Evolutionary conservation across 495 filamentous ascomycete species (phyloP), one percentile per base, ranked within the genome.

Genomic region (Pyronema omphalodes): DNA sequence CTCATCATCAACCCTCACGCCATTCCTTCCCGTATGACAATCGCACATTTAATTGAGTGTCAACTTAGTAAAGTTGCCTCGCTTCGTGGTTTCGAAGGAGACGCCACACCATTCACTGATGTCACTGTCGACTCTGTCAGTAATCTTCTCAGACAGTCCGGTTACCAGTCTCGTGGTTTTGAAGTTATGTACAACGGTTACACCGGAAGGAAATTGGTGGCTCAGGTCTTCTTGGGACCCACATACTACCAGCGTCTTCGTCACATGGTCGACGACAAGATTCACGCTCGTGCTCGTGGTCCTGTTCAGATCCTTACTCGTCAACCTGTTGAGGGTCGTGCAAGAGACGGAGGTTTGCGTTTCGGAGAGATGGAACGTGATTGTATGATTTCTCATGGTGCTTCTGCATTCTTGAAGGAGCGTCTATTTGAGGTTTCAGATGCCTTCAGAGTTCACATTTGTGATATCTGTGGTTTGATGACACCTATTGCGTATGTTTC

Each of bases 311-410:
- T 99, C 60, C 75, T 99, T 68, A 99, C 91, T 0, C 76, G 93
- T 34, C 91, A 99, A 71, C 91, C 91, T n/a, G 89, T 96, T 9
- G 91, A 99, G 68, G 91, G 91, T 78, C 80, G 91, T 74, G 93
- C 91, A 0, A 76, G 91, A 72, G 91, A 99, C 68, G 91, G 91
- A 75, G 91, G 91, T 72, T 77, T 99, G 44, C 87, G 91, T 63
- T 99, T 99, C 76, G 91, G 91, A 78, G 91, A 99, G 75, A 99
- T 99, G 91, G 91, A 99, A 71, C 88, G 91, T 68, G 91, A 99
- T 77, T 99, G 91, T 71, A 96, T 99, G 93, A 96, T 99, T 69
- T 83, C 93, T 33, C 93, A 99, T 69, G 91, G 91, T 65, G 91
- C 91, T 29, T 87, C 84, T 57, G 80, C 87, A 4, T 96, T 99